These are phyloP conservation scores for Hypoxylon cercidicola DNA, from an alignment of 495 filamentous ascomycete species.

Conservation along the genomic window DNA sequence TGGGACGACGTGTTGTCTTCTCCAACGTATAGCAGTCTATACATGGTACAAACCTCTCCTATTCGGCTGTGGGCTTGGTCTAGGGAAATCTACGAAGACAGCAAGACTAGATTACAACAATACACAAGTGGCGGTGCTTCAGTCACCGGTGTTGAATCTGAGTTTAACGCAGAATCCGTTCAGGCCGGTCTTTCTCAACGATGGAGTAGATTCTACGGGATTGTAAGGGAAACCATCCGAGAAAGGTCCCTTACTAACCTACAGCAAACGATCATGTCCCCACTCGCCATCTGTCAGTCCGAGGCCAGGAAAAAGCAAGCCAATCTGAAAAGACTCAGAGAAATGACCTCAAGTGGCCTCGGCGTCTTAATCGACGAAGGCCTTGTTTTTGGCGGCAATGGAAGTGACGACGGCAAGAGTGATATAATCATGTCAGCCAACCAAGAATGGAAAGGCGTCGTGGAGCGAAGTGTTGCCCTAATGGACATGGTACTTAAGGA, in stretches of 20 bases:
- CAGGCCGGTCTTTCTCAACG: constrained; percentile 55
- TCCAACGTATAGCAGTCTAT: constrained; percentile 74
- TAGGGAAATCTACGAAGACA: constrained; percentile 69
- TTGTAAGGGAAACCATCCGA: constrained; percentile 76
- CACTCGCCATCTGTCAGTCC: constrained; percentile 73
- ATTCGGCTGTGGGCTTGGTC: constrained; percentile 72
- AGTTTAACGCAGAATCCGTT: constrained; percentile 19
- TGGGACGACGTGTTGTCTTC: constrained; percentile 88
- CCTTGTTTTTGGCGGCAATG: constrained; percentile 64
- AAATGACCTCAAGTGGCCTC: constrained; percentile 84
- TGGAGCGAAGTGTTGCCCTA: constrained; percentile 76
- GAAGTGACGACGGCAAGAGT: constrained; percentile 51
- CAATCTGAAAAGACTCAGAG: constrained; percentile 71
- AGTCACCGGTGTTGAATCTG: constrained; percentile 16
- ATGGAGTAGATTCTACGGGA: constrained; percentile 81
- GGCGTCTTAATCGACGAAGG: constrained; percentile 88
- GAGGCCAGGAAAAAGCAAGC: constrained; percentile 76
- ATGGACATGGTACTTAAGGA: constrained; percentile 82
- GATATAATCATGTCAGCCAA: constrained; percentile 51
- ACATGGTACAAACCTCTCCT: constrained; percentile 85
- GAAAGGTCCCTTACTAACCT: constrained; percentile 70
- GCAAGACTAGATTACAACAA: constrained; percentile 57
- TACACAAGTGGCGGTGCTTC: constrained; percentile 39
- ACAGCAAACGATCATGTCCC: constrained; percentile 70
- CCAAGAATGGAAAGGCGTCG: constrained; percentile 75